Evolutionary conservation across 139 green algal genomes (phyloP), one percentile per base, ranked within the genome.

Genomic region (Chlorella vulgaris): DNA sequence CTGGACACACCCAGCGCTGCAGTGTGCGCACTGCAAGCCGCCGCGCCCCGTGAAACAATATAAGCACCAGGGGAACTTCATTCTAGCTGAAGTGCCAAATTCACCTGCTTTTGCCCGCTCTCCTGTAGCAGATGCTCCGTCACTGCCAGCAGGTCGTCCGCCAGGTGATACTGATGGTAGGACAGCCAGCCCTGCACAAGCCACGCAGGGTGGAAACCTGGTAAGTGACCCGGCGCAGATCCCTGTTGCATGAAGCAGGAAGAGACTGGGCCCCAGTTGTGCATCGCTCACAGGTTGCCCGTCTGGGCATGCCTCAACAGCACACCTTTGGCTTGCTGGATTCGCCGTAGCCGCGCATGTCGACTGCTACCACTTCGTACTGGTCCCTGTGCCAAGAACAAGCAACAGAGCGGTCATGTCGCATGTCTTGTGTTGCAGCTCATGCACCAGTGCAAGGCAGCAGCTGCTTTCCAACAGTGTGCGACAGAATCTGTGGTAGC

Each of bases 341-440:
- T 26, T 75, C 42, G 47, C 84, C 83, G 70, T 90, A 95, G 31
- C 91, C 91, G 0, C 90, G 73, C 81, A 92, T 82, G 78, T 94
- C 88, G 26, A 95, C 40, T 0, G 91, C 91, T 39, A 91, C 90
- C n/a, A 91, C 88, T 35, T 79, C 73, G n/a, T 69, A 68, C 35
- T 63, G 19, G 33, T 68, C 58, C 73, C 73, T 79, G 47, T n/a
- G 21, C 18, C 7, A 31, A 2, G 47, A 55, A 15, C 47, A 55
- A 15, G 47, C 47, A 15, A 15, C 10, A 55, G 47, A 15, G 10
- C 10, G 15, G 15, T 55, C 10, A 55, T 24, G 47, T 10, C 15
- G 47, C 13, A 15, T 55, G 47, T 15, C 47, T 55, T 10, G 13
- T 55, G 47, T 55, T 55, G 13, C 47, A 55, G 47, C 47, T 55